phyloP scores from a whole-genome alignment of 139 green algal species.

The Pleodorina starrii region DNA sequence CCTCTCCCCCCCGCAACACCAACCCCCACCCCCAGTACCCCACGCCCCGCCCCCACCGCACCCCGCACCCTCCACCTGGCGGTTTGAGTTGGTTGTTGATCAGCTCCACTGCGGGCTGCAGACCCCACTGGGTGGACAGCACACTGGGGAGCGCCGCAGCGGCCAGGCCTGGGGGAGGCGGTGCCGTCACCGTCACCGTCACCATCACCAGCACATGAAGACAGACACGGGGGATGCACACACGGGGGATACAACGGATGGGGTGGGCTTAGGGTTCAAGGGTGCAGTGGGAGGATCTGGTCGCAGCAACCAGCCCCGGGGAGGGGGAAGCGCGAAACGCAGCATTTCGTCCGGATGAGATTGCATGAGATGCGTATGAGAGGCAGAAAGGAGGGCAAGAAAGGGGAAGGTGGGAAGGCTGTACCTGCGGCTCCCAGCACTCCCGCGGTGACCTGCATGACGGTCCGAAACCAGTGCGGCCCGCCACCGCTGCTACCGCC shows the following conservation, averaged over 20 bases:
- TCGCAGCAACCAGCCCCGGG: too few relatives aligned
- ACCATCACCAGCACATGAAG: too few relatives aligned
- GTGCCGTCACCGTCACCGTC: too few relatives aligned
- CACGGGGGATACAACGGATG: background rate
- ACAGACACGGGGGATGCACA: too few relatives aligned
- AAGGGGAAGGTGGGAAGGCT: background rate
- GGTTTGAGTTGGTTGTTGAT: background rate
- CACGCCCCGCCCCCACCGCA: too few relatives aligned
- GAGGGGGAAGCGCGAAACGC: too few relatives aligned
- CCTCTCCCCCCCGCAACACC: too few relatives aligned
- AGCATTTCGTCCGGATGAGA: too few relatives aligned
- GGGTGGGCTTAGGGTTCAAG: too few relatives aligned
- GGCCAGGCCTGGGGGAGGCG: background rate
- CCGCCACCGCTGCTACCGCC: background rate
- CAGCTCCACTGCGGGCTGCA: background rate
- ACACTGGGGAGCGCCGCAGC: constrained; percentile 37
- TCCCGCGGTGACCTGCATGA: background rate
- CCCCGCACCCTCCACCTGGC: background rate
- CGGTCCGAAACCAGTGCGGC: background rate
- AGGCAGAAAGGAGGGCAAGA: background rate
- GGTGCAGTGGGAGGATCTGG: too few relatives aligned
- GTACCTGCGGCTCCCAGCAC: background rate
- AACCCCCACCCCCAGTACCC: too few relatives aligned
- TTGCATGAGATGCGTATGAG: too few relatives aligned
- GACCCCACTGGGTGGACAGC: constrained; percentile 52